phyloP scores from a whole-genome alignment of 163 green algal genomes.

The Prototheca stagnorum region DNA sequence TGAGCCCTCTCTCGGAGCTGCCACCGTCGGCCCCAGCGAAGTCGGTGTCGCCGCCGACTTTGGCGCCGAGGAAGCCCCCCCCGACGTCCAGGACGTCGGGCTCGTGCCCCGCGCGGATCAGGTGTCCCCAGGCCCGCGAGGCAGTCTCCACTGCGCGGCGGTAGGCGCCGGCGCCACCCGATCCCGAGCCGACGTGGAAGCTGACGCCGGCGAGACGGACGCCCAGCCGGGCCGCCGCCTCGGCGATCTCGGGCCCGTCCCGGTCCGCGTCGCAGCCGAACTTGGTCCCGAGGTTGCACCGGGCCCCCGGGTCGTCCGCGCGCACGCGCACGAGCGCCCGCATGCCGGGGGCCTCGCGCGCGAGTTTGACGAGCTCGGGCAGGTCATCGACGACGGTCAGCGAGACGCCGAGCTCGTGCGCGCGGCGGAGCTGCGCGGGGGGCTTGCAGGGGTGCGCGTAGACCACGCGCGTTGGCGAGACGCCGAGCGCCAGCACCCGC shows the following conservation, averaged over 20 bases:
- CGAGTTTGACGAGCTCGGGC: constrained; percentile 18
- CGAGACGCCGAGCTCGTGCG: constrained; percentile 8
- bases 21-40: too few relatives aligned
- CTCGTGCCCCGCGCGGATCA: constrained; percentile 10
- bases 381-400: constrained; percentile 62
- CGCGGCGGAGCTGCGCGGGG: constrained; percentile 32
- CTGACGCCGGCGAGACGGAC: constrained; percentile 70
- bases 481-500: constrained; percentile 37
- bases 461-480: constrained; percentile 26
- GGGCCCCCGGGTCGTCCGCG: constrained; percentile 65
- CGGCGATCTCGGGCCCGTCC: constrained; percentile 18
- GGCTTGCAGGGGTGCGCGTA: constrained; percentile 51
- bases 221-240: constrained; percentile 32
- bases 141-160: constrained; percentile 24
- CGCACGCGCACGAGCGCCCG: constrained; percentile 41
- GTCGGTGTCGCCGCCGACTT: constrained; percentile 52
- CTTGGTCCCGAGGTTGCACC: constrained; percentile 88
- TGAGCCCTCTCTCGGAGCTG: too few relatives aligned
- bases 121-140: constrained; percentile 22
- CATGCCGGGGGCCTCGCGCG: constrained; percentile 2
- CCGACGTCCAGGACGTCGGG: constrained; percentile 43
- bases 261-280: constrained; percentile 64
- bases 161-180: constrained; percentile 28
- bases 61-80: constrained; percentile 69
- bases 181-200: constrained; percentile 92